Base-by-base conservation (phyloP, 1,284 basidiomycete genomes). In the Exobasidium cylindrosporum region DNA sequence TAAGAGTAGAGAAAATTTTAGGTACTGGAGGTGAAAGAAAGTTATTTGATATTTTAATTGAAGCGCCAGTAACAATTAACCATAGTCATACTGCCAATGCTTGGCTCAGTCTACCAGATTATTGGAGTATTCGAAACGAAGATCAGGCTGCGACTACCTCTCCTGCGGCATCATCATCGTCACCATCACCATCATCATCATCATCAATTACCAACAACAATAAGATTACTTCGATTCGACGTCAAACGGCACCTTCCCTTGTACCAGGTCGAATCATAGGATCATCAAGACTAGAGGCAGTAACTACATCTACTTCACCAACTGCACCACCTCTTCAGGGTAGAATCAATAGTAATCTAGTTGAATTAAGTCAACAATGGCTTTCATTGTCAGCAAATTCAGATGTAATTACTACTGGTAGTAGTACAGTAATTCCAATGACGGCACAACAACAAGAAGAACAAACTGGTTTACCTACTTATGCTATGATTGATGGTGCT, bases 21-120 rank as follows among this genome's bases (percentile, higher is more conserved):
- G 26, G 13, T 3, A 14, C 17, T 28, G 66, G 62, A 17, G 11
- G 21, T 47, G 30, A 44, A n/a, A 44, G 28, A 14, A 23, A 64
- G 53, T 67, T 80, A 28, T 93, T 90, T 81, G 94, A 97, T 81
- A 92, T 97, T 70, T 88, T 93, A 55, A 87, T 97, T 60, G 90
- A 91, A 73, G 86, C 86, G 0, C 90, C 91, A 0, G 84, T 93
- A 29, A 83, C 88, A 81, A 46, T 77, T 31, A 70, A 50, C 26
- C 68, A 66, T 59, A 68, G 72, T 17, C 73, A 77, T 47, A 77
- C 77, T 1, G 70, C 73, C 3, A 63, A 65, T 23, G 74, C 76
- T 30, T 78, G 72, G 74, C 68, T 74, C 6, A 66, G 63, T 10
- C 64, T 78, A 43, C 77, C 77, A 13, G 73, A 70, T 63, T 78